These are phyloP conservation scores for Macrophomina pseudophaseolina DNA, from an alignment of 2,329 filamentous ascomycete species.

Conservation along the genomic window DNA sequence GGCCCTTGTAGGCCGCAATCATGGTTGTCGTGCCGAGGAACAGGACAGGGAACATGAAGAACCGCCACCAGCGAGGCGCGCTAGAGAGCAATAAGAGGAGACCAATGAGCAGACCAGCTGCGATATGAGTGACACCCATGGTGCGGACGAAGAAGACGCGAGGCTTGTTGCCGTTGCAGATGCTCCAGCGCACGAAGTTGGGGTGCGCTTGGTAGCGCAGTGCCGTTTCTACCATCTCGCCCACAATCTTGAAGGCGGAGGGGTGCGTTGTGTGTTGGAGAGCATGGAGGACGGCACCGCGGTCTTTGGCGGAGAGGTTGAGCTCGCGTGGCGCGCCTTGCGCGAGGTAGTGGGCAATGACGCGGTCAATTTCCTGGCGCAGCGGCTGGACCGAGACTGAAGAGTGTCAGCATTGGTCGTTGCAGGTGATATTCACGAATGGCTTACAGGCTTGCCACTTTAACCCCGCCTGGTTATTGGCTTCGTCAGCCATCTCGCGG, in stretches of 20 bases:
- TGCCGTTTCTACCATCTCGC: constrained; percentile 67
- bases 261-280: constrained; percentile 79
- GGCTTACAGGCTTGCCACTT: constrained; percentile 30
- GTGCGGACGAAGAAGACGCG: constrained; percentile 72
- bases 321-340: constrained; percentile 71
- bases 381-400: constrained; percentile 61
- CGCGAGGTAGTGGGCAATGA: constrained; percentile 77
- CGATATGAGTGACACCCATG: constrained; percentile 65
- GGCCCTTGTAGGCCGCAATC: constrained; percentile 76
- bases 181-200: constrained; percentile 84
- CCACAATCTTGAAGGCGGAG: constrained; percentile 67
- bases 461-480: constrained; percentile 25
- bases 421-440: no score
- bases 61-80: constrained; percentile 68
- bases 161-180: constrained; percentile 79
- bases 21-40: constrained; percentile 73
- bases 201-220: constrained; percentile 78
- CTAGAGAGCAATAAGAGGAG: constrained; percentile 70
- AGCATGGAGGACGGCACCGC: constrained; percentile 67
- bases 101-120: constrained; percentile 63
- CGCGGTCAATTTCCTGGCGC: constrained; percentile 73
- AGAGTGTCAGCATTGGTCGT: not conserved
- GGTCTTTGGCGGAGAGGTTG: constrained; percentile 72
- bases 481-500: constrained; percentile 26
- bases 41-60: constrained; percentile 68